Conservation (phyloP, 176 grass and related monocot genomes). For the Oryza brachyantha region DNA sequence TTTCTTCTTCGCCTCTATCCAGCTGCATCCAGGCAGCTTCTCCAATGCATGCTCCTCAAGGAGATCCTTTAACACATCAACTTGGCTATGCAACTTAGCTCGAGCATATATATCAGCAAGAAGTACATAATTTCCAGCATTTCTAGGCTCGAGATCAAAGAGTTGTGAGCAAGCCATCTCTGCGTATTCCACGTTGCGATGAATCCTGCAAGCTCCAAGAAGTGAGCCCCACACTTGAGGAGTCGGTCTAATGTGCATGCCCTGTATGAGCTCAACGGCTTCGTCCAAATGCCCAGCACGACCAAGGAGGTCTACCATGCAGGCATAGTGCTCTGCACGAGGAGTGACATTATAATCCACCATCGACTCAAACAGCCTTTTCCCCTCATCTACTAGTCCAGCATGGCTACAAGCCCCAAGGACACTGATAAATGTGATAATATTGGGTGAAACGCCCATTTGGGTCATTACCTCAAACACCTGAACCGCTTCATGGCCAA, state of each 20-base stretch:
- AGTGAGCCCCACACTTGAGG: conserved; percentile 83
- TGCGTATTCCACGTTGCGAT: conserved; percentile 64
- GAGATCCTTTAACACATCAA: conserved; percentile 61
- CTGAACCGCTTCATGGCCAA: conserved; percentile 46
- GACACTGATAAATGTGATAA: conserved; percentile 73
- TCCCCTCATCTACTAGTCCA: conserved; percentile 74
- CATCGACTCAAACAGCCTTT: conserved; percentile 69
- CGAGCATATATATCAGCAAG: conserved; percentile 79
- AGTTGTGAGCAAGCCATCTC: conserved; percentile 79
- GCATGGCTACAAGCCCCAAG: conserved; percentile 83
- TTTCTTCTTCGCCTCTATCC: conserved; percentile 92
- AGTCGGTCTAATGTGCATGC: conserved; percentile 53
- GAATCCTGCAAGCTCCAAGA: conserved; percentile 80
- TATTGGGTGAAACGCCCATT: conserved; percentile 47
- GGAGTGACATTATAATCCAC: conserved; percentile 43
- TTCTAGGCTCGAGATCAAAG: conserved; percentile 78
- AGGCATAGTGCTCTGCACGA: conserved; percentile 63
- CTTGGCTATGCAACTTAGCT: conserved; percentile 62
- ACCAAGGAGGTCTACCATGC: conserved; percentile 79
- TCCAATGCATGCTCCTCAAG: conserved; percentile 56
- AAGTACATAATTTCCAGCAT: conserved; percentile 93
- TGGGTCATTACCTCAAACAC: conserved; percentile 57
- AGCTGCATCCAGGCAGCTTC: conserved; percentile 83
- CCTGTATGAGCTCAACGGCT: conserved; percentile 55
- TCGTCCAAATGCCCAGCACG: conserved; percentile 59